Conservation (phyloP, 2,329 filamentous ascomycete genomes). For the Calonectria honghensis region DNA sequence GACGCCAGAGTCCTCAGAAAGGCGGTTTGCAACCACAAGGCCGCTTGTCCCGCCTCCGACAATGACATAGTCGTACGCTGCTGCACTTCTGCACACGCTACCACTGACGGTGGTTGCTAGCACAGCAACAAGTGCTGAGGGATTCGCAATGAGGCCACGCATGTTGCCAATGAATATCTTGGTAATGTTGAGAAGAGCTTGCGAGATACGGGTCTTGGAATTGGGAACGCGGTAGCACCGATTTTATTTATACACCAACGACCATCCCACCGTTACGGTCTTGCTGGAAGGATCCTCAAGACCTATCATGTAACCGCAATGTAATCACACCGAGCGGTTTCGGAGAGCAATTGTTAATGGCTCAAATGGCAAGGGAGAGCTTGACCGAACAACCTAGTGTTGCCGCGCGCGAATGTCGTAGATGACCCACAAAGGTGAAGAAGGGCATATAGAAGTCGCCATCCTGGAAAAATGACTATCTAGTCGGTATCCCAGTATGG, state of each 20-base stretch:
- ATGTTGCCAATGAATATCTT: background rate
- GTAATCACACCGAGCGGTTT: background rate
- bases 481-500: background rate
- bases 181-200: background rate
- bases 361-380: too few relatives aligned
- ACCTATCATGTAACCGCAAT: background rate
- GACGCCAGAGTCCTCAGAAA: background rate
- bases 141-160: background rate
- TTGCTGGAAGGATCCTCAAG: background rate
- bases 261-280: background rate
- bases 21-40: conserved; percentile 13
- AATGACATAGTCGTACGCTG: conserved; percentile 6
- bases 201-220: too few relatives aligned
- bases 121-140: background rate
- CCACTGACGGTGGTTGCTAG: background rate
- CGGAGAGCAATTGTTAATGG: background rate
- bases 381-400: background rate
- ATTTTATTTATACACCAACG: background rate
- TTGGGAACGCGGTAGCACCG: background rate
- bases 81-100: background rate
- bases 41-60: conserved; percentile 19
- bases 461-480: background rate
- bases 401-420: conserved; percentile 12
- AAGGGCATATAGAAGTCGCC: background rate
- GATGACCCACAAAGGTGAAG: background rate